These are phyloP conservation scores for Solanum acaule DNA, from an alignment of 257 asterid genomes.

Conservation along the genomic window DNA sequence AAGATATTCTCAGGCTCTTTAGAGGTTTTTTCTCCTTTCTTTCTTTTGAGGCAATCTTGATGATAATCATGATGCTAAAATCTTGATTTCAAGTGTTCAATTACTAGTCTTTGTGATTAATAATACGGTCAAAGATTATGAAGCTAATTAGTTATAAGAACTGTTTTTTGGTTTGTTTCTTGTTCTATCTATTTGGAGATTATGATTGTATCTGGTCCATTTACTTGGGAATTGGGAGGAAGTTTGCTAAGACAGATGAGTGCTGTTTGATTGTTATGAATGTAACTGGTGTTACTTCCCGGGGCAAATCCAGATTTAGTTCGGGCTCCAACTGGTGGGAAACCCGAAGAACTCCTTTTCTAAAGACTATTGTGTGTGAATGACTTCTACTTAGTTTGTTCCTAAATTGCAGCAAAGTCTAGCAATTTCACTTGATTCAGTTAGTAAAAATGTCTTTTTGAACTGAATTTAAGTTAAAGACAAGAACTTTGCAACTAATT, in stretches of 20 bases:
- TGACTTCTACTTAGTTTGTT: not conserved
- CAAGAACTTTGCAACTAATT: not conserved
- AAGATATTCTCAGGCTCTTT: not conserved
- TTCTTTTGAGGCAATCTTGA: constrained; percentile 4
- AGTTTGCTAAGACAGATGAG: not conserved
- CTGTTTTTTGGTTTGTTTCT: not conserved
- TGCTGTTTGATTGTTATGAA: not conserved
- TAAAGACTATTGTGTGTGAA: not conserved
- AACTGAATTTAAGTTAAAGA: not conserved
- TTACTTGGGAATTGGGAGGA: not conserved
- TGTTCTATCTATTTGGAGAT: not conserved
- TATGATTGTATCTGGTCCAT: not conserved
- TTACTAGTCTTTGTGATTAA: not conserved
- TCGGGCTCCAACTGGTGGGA: not conserved
- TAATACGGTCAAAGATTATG: not conserved
- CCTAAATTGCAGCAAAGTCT: not conserved
- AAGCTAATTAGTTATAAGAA: not conserved
- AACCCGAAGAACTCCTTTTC: not conserved
- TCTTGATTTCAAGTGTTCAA: not conserved
- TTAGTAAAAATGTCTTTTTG: not conserved
- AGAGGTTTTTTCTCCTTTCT: not conserved
- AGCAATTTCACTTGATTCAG: not conserved
- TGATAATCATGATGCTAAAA: not conserved
- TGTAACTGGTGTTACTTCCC: not conserved
- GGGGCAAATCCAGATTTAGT: not conserved